Base-by-base conservation (phyloP, 1,284 basidiomycete species). In the Puccinia horiana region DNA sequence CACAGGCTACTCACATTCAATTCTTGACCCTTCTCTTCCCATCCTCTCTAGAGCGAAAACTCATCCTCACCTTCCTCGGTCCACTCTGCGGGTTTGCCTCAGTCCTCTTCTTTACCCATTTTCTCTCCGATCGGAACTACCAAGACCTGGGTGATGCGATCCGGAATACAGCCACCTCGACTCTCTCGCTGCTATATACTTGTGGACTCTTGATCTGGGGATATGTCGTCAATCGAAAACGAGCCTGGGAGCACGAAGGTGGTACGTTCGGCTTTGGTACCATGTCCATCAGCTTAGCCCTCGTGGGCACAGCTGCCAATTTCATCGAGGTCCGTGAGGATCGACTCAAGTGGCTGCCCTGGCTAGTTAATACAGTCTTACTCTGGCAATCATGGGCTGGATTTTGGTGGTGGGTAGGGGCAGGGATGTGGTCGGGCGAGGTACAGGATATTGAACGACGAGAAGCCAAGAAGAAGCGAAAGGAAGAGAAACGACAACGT, bases 1-100 rank as follows among this genome's bases (percentile, higher is more conserved):
- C 6, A 49, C 86, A 97, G 94, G 92, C 95, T 83, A 97, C 96
- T 0, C 96, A 99, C 88, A 98, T 99, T 79, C 97, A 99, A 87
- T 98, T 98, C 88, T 89, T 99, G 81, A 97, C 96, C 2, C 90
- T 99, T 6, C 90, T 99, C 26, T 99, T 94, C 86, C 96, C 96
- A 0, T 98, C 97, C 5, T 89, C 90, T n/a, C 90, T 96, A 52
- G 97, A 99, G 88, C 92, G 91, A 4, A 90, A 92, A 32, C 91
- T 99, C 73, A 96, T 99, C 83, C 92, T 95, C 85, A 89, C 91
- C 84, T 90, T 97, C 52, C 91, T 98, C 16, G 84, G 83, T 37
- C 83, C 11, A 12, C 47, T 26, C 49, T 83, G 58, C 42, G 63
- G 44, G 52, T 47, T 83, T 74, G 40, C 78, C 61, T 16, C 65